phyloP scores from a whole-genome alignment of 495 filamentous ascomycete genomes.

The Lichina pygmaea region DNA sequence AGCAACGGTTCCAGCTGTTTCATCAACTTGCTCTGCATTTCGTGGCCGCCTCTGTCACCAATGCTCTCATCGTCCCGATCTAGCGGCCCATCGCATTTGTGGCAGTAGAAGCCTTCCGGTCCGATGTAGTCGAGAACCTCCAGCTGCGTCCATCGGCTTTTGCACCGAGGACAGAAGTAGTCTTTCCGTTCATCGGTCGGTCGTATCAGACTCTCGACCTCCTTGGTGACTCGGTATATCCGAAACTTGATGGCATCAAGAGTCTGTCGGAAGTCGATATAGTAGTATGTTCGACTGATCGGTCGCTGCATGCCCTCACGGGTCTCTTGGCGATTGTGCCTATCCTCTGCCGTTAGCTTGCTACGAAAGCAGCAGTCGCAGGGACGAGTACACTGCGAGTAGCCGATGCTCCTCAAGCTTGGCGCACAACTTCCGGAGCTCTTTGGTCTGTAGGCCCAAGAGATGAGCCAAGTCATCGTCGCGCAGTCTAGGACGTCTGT shows the following conservation, averaged over 20 bases:
- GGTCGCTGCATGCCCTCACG: constrained; percentile 59
- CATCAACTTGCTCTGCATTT: constrained; percentile 68
- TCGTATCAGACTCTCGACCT: constrained; percentile 54
- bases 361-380: neutral
- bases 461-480: constrained; percentile 70
- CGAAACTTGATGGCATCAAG: constrained; percentile 95
- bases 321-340: constrained; percentile 52
- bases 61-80: constrained; percentile 32
- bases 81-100: constrained; percentile 48
- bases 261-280: constrained; percentile 77
- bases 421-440: constrained; percentile 65
- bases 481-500: constrained; percentile 22
- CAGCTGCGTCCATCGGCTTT: constrained; percentile 55
- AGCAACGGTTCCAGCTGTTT: constrained; percentile 65
- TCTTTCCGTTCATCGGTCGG: constrained; percentile 72
- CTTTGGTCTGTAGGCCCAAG: constrained; percentile 67
- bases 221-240: constrained; percentile 57
- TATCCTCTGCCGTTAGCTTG: constrained; percentile 8
- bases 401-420: constrained; percentile 64
- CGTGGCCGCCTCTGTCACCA: constrained; percentile 42
- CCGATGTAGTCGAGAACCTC: constrained; percentile 53
- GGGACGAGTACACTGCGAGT: constrained; percentile 37
- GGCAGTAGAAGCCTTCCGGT: constrained; percentile 39
- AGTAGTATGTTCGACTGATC: constrained; percentile 76
- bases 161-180: constrained; percentile 60